Evolutionary conservation across 2,329 filamentous ascomycete genomes (phyloP), one percentile per base, ranked within the genome.

Genomic region (Aspergillus tamarii): DNA sequence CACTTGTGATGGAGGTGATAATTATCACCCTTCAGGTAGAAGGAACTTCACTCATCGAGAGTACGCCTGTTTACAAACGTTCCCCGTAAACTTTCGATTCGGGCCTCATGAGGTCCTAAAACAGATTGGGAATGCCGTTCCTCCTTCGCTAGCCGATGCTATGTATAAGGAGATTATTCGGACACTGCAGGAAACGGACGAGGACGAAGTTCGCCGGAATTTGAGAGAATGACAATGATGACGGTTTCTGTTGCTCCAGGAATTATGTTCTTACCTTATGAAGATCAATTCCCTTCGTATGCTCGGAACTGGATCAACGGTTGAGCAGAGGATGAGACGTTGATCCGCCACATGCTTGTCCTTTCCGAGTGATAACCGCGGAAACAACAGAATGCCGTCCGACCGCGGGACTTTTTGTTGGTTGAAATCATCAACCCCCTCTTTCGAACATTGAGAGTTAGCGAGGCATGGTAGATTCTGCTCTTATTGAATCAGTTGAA

Each of bases 41-140:
- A 79, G 92, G 0, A 81, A 83, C 0, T 89, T 91, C 55, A 94
- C 89, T 0, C 73, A 86, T 4, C 83, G 89, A 1, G 92, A 96
- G 72, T 83, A 87, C 28, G 90, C 91, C 0, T 82, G 82, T 2
- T 74, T 95, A 0, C 90, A 93, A 67, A 89, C 88, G 0, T 95
- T 95, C 59, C 90, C 90, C 0, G 64, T 77, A 0, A 72, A 79
- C 2, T 89, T 92, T 72, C 73, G 74, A 0, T 94, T 94, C 70
- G 65, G 78, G 0, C 78, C 77, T 0, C 69, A 55, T 0, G 72
- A 76, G 1, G 73, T 75, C 0, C 70, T 85, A 67, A 84, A 82
- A 66, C 91, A 93, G 73, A 91, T 94, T 66, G 92, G 92, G 0
- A 94, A 95, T 70, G 92, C 91, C 0, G 92, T 94, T 19, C 90